phyloP scores from a whole-genome alignment of 2,329 filamentous ascomycete genomes.

The Helotiales sp. region DNA sequence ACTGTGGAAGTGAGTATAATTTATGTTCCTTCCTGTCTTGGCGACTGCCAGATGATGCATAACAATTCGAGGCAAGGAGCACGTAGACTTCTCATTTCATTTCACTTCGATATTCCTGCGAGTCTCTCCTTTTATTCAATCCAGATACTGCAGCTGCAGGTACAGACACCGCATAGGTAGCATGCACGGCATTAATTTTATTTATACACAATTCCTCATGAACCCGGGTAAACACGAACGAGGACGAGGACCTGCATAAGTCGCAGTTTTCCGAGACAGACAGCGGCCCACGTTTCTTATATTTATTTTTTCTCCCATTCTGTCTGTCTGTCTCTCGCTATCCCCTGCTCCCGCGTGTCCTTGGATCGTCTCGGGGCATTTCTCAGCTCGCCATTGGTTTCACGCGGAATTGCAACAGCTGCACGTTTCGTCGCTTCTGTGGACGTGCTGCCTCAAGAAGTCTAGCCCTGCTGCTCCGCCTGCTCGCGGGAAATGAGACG shows the following conservation, averaged over 20 bases:
- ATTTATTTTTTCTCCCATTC: neutral
- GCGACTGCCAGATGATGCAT: neutral
- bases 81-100: neutral
- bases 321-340: neutral
- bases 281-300: neutral
- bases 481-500: slow-evolving; percentile 27
- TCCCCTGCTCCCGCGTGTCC: slow-evolving; percentile 7
- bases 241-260: neutral
- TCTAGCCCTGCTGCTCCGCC: slow-evolving; percentile 11
- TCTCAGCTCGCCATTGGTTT: slow-evolving; percentile 6
- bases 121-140: neutral
- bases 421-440: slow-evolving; percentile 1
- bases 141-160: neutral
- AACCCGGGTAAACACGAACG: neutral
- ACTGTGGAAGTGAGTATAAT: neutral
- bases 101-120: neutral
- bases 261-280: no score
- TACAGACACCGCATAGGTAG: neutral
- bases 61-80: neutral
- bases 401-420: neutral
- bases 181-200: neutral
- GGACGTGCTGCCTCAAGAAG: slow-evolving; percentile 18
- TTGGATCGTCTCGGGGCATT: slow-evolving; percentile 5
- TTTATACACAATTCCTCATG: neutral
- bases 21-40: neutral